Base-by-base conservation (phyloP, 2,329 filamentous ascomycete genomes). In the Exophiala sp. region DNA sequence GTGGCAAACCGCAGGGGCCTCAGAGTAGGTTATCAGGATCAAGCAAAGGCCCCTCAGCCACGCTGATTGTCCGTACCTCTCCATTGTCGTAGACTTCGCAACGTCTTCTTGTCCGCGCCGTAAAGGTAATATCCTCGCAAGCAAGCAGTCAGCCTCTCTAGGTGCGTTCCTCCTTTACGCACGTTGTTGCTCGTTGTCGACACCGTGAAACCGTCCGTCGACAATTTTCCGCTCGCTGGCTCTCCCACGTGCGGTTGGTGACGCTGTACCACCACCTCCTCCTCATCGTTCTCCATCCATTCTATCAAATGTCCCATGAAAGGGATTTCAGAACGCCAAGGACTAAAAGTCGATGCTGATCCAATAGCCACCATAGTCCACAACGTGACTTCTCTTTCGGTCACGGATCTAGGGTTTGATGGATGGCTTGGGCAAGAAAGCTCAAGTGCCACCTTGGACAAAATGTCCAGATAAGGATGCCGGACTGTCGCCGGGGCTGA, bases 281-380 rank as follows among this genome's bases (percentile, higher is more conserved):
- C 39, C 9, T 41, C 21, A 34, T 58, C 51, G 16, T 58, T 29
- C 29, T 54, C 51, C 55, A 58, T 58, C 55, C 36, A 54, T 4
- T 52, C 51, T 16, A 58, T 58, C 47, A 58, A 14, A 24, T 58
- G 55, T 9, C 55, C 55, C 55, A 58, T 58, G 55, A 58, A 58
- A n/a, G 55, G 55, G 34, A 58, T 58, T 8, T 58, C 51, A 8
- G 54, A 38, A 3, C 55, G 36, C 55, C 55, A 58, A 2, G 55
- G 55, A 36, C 55, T 58, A 34, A 54, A 55, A 40, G 41, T 52
- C 45, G 55, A 54, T 6, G 55, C 47, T 3, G 55, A 40, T 12
- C 21, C 55, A 24, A 58, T 58, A 1, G 55, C 52, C 11, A 54
- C 45, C 51, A 58, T 49, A 4, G 55, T 58, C 55, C 55, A 58